Percentiles rank a stretch among this genome's conserved stretches.
Conservation (phyloP, 331 rosid genomes). For the Dryas integrifolia region DNA sequence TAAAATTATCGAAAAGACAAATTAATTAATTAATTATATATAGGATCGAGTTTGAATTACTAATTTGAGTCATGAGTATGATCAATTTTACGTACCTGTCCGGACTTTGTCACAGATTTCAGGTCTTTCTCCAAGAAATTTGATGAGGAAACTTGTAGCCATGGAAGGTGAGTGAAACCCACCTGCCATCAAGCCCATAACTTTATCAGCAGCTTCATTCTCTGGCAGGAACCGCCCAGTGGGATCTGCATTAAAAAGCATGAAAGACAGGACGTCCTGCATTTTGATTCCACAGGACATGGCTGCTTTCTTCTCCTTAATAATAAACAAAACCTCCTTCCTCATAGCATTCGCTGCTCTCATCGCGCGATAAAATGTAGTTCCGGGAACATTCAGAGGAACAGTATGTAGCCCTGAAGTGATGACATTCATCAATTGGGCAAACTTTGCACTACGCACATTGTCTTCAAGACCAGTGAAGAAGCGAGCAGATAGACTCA, state of each 20-base stretch:
- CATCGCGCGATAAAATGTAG: slow-evolving; percentile 2
- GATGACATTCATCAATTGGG: neutral
- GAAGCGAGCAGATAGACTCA: neutral
- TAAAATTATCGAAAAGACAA: too few species aligned
- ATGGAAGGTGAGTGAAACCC: slow-evolving; percentile 18
- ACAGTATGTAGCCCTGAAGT: slow-evolving; percentile 2
- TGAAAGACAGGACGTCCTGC: slow-evolving; percentile 7
- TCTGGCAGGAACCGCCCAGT: slow-evolving; percentile 10
- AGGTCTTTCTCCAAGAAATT: slow-evolving; percentile 25
- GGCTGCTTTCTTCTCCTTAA: slow-evolving; percentile 16
- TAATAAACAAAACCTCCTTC: slow-evolving; percentile 1
- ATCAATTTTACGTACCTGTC: neutral
- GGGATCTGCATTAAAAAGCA: slow-evolving; percentile 11
- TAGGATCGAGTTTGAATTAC: too few species aligned
- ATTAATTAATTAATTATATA: too few species aligned
- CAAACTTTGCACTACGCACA: neutral
- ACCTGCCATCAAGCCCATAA: slow-evolving; percentile 19
- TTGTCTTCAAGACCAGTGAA: slow-evolving; percentile 22
- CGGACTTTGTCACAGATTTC: slow-evolving; percentile 17
- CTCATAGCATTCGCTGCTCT: neutral
- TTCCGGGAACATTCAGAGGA: slow-evolving; percentile 16
- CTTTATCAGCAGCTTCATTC: slow-evolving; percentile 16
- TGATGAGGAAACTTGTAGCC: slow-evolving; percentile 21
- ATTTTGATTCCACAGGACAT: neutral
- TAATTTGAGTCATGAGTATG: too few species aligned